Percentiles rank a stretch among this genome's conserved stretches.
These are phyloP conservation scores for Suhomyces pyralidae DNA, from an alignment of 805 yeast species.

Conservation along the genomic window DNA sequence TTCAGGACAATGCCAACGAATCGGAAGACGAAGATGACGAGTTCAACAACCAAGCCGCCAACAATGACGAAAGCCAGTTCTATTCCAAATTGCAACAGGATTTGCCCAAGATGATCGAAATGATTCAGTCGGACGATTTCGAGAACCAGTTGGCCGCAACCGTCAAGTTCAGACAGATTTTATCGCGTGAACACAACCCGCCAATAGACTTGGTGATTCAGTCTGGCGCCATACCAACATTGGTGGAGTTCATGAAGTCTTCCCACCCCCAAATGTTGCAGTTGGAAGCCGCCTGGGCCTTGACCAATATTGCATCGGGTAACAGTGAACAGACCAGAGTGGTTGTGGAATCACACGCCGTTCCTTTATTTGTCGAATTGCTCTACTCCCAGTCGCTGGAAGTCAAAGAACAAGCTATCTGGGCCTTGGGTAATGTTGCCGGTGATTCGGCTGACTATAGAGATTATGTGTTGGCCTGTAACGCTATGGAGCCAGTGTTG, in stretches of 20 bases:
- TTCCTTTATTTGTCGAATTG: conserved; percentile 83
- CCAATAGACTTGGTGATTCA: conserved; percentile 93
- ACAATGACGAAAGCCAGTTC: conserved; percentile 45
- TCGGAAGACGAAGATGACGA: conserved; percentile 42
- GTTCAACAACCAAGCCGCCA: conserved; percentile 31
- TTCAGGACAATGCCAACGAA: conserved; percentile 41
- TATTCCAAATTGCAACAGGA: conserved; percentile 50
- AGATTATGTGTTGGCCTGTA: conserved; percentile 80
- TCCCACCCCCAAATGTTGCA: conserved; percentile 83
- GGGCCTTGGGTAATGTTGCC: conserved; percentile 99
- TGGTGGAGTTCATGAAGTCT: conserved; percentile 76
- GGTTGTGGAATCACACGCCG: conserved; percentile 92
- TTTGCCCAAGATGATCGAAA: conserved; percentile 81
- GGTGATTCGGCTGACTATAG: conserved; percentile 92
- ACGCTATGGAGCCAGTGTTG: conserved; percentile 88
- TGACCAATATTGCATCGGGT: conserved; percentile 96
- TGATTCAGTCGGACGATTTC: conserved; percentile 69
- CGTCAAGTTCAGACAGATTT: conserved; percentile 85
- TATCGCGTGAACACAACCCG: conserved; percentile 92
- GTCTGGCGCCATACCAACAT: conserved; percentile 88
- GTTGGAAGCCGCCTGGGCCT: conserved; percentile 99
- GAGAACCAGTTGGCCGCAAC: conserved; percentile 86
- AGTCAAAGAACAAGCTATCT: conserved; percentile 96
- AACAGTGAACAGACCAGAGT: conserved; percentile 82
- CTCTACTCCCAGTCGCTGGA: conserved; percentile 79